These are phyloP conservation scores for Lentinula guzmanii DNA, from an alignment of 768 basidiomycete genomes.

Conservation along the genomic window DNA sequence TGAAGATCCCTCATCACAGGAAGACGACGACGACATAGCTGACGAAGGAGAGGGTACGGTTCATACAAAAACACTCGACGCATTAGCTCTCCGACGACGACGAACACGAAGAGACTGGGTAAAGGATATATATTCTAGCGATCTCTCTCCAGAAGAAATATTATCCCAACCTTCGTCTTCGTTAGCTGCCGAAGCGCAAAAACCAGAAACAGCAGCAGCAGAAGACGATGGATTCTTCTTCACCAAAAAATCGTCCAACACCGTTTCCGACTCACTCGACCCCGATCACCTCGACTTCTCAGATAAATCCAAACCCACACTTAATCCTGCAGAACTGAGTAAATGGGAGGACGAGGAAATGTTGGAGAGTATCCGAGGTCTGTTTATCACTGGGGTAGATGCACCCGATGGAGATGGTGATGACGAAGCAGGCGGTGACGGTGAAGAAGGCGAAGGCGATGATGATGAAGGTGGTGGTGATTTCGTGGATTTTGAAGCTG, in stretches of 20 bases:
- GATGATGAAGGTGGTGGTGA: slow-evolving; percentile 37
- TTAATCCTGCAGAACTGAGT: slow-evolving; percentile 45
- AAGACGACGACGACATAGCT: slow-evolving; percentile 3
- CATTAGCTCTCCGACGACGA: background rate
- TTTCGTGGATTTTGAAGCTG: slow-evolving; percentile 34
- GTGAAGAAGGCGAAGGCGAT: slow-evolving; percentile 29
- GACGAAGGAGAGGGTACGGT: background rate
- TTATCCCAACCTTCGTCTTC: slow-evolving; percentile 23
- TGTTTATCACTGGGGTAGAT: slow-evolving; percentile 82
- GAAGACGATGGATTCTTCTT: slow-evolving; percentile 74
- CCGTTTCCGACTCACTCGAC: background rate
- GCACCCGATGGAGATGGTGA: slow-evolving; percentile 13
- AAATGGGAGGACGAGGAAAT: slow-evolving; percentile 84
- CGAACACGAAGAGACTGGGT: slow-evolving; percentile 68
- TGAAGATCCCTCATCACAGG: slow-evolving; percentile 35
- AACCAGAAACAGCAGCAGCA: slow-evolving; percentile 17
- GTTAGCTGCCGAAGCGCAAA: slow-evolving; percentile 5
- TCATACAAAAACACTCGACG: background rate
- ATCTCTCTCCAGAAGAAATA: slow-evolving; percentile 66
- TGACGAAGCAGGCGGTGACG: slow-evolving; percentile 20
- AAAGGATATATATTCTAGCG: slow-evolving; percentile 73
- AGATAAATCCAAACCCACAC: slow-evolving; percentile 58
- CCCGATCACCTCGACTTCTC: slow-evolving; percentile 35
- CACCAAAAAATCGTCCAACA: slow-evolving; percentile 33
- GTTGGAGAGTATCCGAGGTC: slow-evolving; percentile 76